These are phyloP conservation scores for Fusarium scirpi DNA, from an alignment of 2,329 filamentous ascomycete genomes.

Conservation along the genomic window DNA sequence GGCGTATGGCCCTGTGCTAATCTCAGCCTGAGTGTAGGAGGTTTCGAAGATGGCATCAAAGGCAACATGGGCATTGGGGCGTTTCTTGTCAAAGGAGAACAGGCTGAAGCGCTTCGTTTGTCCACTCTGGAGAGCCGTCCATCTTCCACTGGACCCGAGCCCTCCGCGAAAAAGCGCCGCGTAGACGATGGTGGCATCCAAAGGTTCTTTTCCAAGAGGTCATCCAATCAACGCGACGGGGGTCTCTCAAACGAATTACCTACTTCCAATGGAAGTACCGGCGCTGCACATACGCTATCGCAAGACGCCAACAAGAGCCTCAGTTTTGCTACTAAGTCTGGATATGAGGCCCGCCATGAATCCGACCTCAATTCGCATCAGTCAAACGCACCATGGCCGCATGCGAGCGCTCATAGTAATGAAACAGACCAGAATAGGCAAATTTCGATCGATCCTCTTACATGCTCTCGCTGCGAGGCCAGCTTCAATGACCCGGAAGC, in stretches of 20 bases:
- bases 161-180: conserved; percentile 49
- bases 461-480: conserved; percentile 75
- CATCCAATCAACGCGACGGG: conserved; percentile 47
- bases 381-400: conserved; percentile 18
- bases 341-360: conserved; percentile 36
- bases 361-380: conserved; percentile 21
- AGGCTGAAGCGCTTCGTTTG: conserved; percentile 60
- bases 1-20: conserved; percentile 90
- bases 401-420: conserved; percentile 31
- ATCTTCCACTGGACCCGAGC: conserved; percentile 39
- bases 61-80: conserved; percentile 88
- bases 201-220: conserved; percentile 66
- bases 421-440: conserved; percentile 44
- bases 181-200: conserved; percentile 65
- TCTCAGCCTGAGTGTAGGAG: conserved; percentile 87
- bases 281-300: conserved; percentile 9
- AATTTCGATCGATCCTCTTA: conserved; percentile 54
- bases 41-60: conserved; percentile 87
- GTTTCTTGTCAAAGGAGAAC: conserved; percentile 84
- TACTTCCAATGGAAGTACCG: not conserved
- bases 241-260: conserved; percentile 39
- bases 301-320: conserved; percentile 17
- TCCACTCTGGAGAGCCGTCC: conserved; percentile 38
- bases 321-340: conserved; percentile 17
- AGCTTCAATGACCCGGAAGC: conserved; percentile 68